A percentile compares a stretch with the other conserved stretches of the same genome.
These are phyloP conservation scores for Aspergillus glaucus DNA, from an alignment of 2,329 filamentous ascomycete species.

Conservation along the genomic window DNA sequence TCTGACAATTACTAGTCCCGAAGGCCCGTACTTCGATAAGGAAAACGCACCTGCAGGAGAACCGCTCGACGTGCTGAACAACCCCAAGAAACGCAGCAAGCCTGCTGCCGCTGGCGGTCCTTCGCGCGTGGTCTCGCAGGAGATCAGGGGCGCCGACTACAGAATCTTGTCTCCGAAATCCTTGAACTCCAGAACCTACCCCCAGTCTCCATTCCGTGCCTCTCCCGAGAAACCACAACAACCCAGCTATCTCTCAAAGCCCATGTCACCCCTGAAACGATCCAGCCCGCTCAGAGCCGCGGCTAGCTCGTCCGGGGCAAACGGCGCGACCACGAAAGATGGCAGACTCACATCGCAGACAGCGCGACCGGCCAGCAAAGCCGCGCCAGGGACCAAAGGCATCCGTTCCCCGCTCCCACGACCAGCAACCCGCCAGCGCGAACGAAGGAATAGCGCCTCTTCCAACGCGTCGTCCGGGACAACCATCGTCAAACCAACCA, in stretches of 20 bases:
- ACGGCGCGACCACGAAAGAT: conserved; percentile 19
- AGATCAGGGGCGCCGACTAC: conserved; percentile 42
- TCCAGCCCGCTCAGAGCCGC: conserved; percentile 35
- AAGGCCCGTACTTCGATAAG: conserved; percentile 63
- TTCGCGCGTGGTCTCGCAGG: conserved; percentile 39
- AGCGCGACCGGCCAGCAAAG: conserved; percentile 25
- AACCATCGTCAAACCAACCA: conserved; percentile 28
- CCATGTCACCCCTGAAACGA: conserved; percentile 58
- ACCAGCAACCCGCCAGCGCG: conserved; percentile 34
- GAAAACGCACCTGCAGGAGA: conserved; percentile 56
- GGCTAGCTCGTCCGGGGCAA: conserved; percentile 11
- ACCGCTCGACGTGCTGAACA: conserved; percentile 49
- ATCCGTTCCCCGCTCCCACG: conserved; percentile 26
- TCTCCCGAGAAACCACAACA: conserved; percentile 38
- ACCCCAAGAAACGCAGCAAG: conserved; percentile 62
- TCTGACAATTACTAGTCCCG: conserved; percentile 47
- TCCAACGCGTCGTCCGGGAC: conserved; percentile 35
- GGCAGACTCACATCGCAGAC: conserved; percentile 21
- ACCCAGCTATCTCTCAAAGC: conserved; percentile 54
- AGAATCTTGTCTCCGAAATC: conserved; percentile 75
- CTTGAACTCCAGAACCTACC: conserved; percentile 66
- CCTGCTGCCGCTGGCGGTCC: conserved; percentile 32
- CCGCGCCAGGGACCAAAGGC: conserved; percentile 23
- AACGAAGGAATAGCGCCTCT: conserved; percentile 32
- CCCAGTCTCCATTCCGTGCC: conserved; percentile 48